Evolutionary conservation across 1,139 yeast genomes (phyloP).

Genomic region (Kazachstania sp.): DNA sequence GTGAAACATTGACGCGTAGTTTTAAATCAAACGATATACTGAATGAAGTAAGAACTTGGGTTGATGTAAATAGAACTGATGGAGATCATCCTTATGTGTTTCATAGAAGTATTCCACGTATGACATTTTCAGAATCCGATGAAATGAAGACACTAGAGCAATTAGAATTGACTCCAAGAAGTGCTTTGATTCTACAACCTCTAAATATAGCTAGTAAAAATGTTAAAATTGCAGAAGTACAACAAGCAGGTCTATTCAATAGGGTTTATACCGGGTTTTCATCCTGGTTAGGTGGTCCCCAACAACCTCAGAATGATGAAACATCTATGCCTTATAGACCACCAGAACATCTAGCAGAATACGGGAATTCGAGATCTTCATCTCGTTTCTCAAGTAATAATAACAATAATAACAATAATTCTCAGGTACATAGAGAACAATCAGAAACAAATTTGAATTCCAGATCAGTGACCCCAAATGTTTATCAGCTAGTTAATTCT

Average conservation of each 20-base stretch:
- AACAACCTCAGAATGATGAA: not conserved
- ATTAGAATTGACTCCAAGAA: constrained; percentile 53
- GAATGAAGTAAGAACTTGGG: constrained; percentile 52
- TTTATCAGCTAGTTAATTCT: constrained; percentile 20
- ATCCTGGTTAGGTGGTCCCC: constrained; percentile 25
- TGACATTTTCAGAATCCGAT: constrained; percentile 42
- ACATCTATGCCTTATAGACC: not conserved
- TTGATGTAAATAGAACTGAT: constrained; percentile 45
- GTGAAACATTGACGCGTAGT: constrained; percentile 21
- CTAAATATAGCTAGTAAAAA: constrained; percentile 12
- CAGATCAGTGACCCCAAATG: constrained; percentile 27
- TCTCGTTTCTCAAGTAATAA: not conserved
- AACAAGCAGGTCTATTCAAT: constrained; percentile 28
- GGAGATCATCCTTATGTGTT: constrained; percentile 42
- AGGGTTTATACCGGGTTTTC: constrained; percentile 29
- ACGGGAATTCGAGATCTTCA: not conserved
- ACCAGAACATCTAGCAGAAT: not conserved
- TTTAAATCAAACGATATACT: constrained; percentile 21
- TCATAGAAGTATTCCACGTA: constrained; percentile 40
- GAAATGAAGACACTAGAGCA: constrained; percentile 42
- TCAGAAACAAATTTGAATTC: constrained; percentile 20
- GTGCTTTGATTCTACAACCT: constrained; percentile 59
- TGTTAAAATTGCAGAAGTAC: constrained; percentile 17
- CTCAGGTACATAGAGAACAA: constrained; percentile 9
- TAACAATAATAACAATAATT: not conserved